Evolutionary conservation across 306 rosid genomes (phyloP).

Genomic region (Macrotyloma uniflorum): DNA sequence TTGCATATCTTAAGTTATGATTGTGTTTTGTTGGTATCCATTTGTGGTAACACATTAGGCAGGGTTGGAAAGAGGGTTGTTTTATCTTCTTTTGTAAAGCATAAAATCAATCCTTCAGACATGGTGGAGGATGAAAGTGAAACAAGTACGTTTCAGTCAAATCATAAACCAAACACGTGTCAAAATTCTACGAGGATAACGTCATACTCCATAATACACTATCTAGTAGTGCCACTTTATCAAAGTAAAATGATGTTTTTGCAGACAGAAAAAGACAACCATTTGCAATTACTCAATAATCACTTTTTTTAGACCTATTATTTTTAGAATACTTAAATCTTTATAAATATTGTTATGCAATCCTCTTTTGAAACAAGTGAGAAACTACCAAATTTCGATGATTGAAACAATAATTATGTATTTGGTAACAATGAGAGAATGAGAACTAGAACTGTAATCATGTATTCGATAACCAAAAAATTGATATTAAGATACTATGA

Average conservation of each 20-base stretch:
- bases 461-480: no score
- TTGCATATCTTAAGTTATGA: slow-evolving; percentile 12
- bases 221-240: slow-evolving; percentile 12
- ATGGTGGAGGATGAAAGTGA: slow-evolving; percentile 34
- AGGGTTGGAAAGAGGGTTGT: not conserved
- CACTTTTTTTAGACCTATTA: no score
- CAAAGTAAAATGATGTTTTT: not conserved
- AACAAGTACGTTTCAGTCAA: slow-evolving; percentile 1
- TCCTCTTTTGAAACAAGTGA: no score
- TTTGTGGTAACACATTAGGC: not conserved
- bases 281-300: not conserved
- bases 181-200: not conserved
- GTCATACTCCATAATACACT: slow-evolving; percentile 2
- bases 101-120: not conserved
- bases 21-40: slow-evolving; percentile 27
- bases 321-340: no score
- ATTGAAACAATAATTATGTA: no score
- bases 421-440: no score
- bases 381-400: no score
- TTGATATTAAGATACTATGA: no score
- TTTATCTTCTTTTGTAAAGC: slow-evolving; percentile 27
- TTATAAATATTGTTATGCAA: no score
- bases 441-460: no score
- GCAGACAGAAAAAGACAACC: slow-evolving; percentile 33
- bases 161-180: slow-evolving; percentile 25